Evolutionary conservation across 257 asterid species (phyloP).

Genomic region (Linaria vulgaris): DNA sequence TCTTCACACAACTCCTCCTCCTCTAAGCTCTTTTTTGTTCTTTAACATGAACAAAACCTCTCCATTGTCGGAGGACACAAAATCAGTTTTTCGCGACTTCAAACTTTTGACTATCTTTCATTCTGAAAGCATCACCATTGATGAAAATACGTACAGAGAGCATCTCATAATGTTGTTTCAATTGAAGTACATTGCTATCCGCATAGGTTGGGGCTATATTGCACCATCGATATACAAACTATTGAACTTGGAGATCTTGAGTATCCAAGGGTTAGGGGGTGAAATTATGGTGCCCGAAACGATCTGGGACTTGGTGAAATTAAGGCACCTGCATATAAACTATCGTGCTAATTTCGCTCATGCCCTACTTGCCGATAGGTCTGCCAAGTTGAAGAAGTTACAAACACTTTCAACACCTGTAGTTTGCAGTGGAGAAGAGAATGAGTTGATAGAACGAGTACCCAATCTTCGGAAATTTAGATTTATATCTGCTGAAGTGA

Average conservation of each 20-base stretch:
- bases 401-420: no score
- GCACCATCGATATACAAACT: conserved; percentile 6
- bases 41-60: background rate
- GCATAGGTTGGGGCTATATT: background rate
- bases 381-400: background rate
- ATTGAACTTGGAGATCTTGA: conserved; percentile 10
- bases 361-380: no score
- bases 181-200: conserved; percentile 15
- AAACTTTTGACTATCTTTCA: background rate
- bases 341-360: background rate
- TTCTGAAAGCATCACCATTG: background rate
- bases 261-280: background rate
- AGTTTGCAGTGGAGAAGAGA: no score
- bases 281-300: background rate
- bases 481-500: background rate
- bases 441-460: no score
- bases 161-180: background rate
- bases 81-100: background rate
- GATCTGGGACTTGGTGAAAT: conserved; percentile 12
- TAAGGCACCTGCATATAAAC: conserved; percentile 17
- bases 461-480: background rate
- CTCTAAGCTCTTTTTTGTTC: background rate
- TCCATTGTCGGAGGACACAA: background rate
- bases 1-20: background rate
- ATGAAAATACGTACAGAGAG: background rate